Base-by-base conservation (phyloP, 805 yeast genomes). In the Wickerhamia fluorescens region DNA sequence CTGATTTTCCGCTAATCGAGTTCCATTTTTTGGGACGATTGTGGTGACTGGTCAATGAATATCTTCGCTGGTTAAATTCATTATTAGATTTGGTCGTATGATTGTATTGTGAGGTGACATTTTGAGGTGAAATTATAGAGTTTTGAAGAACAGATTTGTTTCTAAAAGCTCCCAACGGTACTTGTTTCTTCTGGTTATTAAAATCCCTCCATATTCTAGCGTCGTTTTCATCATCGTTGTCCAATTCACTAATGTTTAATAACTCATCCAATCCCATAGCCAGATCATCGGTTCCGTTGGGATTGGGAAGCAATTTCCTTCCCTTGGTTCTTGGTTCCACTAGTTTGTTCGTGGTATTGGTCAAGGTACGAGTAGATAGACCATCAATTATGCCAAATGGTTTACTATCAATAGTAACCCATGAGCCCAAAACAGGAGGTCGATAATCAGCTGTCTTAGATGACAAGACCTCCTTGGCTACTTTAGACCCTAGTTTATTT, bases 301-400 rank as follows among this genome's bases (percentile, higher is more conserved):
- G 20, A 16, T 16, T 16, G 4, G 27, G 29, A 24, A 14, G 14
- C 12, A 19, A 27, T 11, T 28, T 31, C 30, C 33, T 29, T 25
- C 32, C 36, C 20, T 25, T 25, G n/a, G 32, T 20, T 18, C 56
- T 40, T 30, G 42, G 47, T 37, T 42, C 43, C 20, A n/a, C 14
- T 11, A 14, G 27, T 15, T 29, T 25, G 25, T 28, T 32, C 25
- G 31, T 28, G 18, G 25, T 31, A 3, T 20, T 14, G 38, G 74
- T 61, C 38, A 89, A 61, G 2, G 94, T 80, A 31, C 96, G 69
- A 1, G 97, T 92, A 0, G 95, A 78, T 17, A 85, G 68, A 4
- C 98, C 98, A 52, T 89, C 97, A 47, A 89, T 89, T 34, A 89
- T 86, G 14, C 96, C 94, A 53, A 83, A 86, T 1, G 95, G 96